A percentile compares a stretch with the other conserved stretches of the same genome.
These are phyloP conservation scores for Brassica nigra DNA, from an alignment of 345 rosid species.

Conservation along the genomic window DNA sequence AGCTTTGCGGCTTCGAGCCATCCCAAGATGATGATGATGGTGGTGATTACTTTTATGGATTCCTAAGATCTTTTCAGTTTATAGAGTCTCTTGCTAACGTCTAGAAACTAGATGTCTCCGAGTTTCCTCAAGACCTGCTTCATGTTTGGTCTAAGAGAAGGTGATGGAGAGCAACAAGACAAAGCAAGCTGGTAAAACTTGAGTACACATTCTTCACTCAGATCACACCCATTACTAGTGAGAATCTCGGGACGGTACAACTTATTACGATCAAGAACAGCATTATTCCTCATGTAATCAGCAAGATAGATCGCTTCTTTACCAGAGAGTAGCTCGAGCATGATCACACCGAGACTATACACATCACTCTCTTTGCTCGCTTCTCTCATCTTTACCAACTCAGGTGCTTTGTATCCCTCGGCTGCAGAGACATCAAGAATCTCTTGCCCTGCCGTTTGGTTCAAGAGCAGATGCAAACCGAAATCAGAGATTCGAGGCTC, in stretches of 20 bases:
- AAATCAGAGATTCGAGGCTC: no score
- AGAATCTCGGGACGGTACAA: constrained; percentile 67
- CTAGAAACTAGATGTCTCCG: constrained; percentile 49
- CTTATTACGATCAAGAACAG: constrained; percentile 56
- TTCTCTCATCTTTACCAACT: constrained; percentile 82
- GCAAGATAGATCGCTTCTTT: constrained; percentile 70
- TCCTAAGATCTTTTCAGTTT: constrained; percentile 11
- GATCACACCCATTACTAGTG: constrained; percentile 37
- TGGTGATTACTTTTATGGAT: background rate
- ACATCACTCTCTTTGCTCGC: constrained; percentile 67
- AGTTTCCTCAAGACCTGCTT: constrained; percentile 71
- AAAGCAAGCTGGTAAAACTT: constrained; percentile 77
- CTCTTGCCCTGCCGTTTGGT: constrained; percentile 44
- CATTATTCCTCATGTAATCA: constrained; percentile 60
- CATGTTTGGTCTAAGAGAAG: constrained; percentile 74
- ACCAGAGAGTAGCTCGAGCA: constrained; percentile 81
- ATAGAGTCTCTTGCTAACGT: constrained; percentile 29
- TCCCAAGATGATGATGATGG: background rate
- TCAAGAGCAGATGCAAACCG: no score
- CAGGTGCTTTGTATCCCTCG: constrained; percentile 93
- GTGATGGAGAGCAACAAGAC: constrained; percentile 87
- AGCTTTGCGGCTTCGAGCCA: constrained; percentile 14
- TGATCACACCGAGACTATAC: constrained; percentile 73
- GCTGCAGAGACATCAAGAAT: constrained; percentile 77
- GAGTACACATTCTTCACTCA: constrained; percentile 63